Conservation (phyloP, 2,329 filamentous ascomycete genomes). For the Monilinia laxa region DNA sequence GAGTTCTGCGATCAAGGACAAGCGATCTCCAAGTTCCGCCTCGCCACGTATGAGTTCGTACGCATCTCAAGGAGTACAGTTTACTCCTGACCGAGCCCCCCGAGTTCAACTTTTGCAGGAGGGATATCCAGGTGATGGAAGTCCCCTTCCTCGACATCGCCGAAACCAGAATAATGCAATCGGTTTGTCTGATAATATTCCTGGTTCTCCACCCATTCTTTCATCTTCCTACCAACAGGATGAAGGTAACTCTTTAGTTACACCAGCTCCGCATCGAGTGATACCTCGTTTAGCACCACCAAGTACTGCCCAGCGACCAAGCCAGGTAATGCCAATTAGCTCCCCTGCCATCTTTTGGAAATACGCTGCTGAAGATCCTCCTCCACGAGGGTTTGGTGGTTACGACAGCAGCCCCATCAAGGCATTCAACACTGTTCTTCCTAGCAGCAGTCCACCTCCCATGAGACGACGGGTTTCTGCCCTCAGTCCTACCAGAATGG, state of each 20-base stretch:
- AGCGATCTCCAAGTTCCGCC: slow-evolving; percentile 51
- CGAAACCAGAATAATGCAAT: slow-evolving; percentile 46
- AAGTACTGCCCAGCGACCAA: slow-evolving; percentile 76
- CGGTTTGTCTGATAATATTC: slow-evolving; percentile 50
- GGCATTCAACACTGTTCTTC: slow-evolving; percentile 40
- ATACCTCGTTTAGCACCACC: slow-evolving; percentile 75
- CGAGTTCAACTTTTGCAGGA: slow-evolving; percentile 38
- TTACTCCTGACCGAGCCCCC: slow-evolving; percentile 58
- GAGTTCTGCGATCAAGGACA: slow-evolving; percentile 56
- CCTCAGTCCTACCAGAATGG: slow-evolving; percentile 36
- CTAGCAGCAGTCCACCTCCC: slow-evolving; percentile 59
- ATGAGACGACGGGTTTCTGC: slow-evolving; percentile 31
- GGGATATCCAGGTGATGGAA: slow-evolving; percentile 48
- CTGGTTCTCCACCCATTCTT: slow-evolving; percentile 57
- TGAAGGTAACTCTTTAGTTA: slow-evolving; percentile 62
- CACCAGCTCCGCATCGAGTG: slow-evolving; percentile 70
- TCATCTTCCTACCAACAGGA: slow-evolving; percentile 63
- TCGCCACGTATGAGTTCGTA: slow-evolving; percentile 57
- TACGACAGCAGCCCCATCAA: slow-evolving; percentile 63
- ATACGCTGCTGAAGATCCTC: slow-evolving; percentile 69
- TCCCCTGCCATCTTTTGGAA: slow-evolving; percentile 89
- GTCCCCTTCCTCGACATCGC: slow-evolving; percentile 59
- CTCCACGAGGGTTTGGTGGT: slow-evolving; percentile 49
- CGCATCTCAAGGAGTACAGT: slow-evolving; percentile 47
- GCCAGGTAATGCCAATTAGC: slow-evolving; percentile 81